Evolutionary conservation across 1,284 basidiomycete genomes (phyloP), one percentile per base, ranked within the genome.

Genomic region (Leccinum brunneo-olivaceum): DNA sequence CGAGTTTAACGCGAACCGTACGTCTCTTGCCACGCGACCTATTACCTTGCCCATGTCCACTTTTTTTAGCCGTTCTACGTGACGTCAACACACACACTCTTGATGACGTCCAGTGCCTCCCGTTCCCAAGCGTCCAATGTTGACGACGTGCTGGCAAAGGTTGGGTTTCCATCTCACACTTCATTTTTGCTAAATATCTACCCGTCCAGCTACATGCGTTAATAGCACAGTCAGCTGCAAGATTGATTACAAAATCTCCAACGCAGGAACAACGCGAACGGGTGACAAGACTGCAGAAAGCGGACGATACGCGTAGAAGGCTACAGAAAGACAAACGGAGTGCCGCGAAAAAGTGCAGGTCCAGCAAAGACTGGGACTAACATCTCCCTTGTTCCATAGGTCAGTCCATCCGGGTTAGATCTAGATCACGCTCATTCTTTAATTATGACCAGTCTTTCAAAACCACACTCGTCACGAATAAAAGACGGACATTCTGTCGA

Each of bases 71-170:
- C 78, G 1, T 69, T 76, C 57, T 89, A 84, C 50, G 77, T 76
- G 2, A 66, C 75, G 15, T 84, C 84, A 4, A 73, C 81, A 0
- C 67, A 77, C 41, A 77, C 79, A 4, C 67, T 89, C 18, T 64
- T 84, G 25, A 68, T 88, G 39, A 80, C 81, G 5, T 87, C 83
- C 0, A 81, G 73, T 0, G 63, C 70, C 1, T 72, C 77, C 49
- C 79, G 86, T n/a, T 87, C 85, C 8, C 85, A 89, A 57, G 67
- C 79, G 5, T 76, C 79, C 54, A 89, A 89, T 50, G 63, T 86
- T 12, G 74, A 84, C 10, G 81, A 87, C 47, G 82, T 80, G 53
- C 67, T 89, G 19, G 53, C 61, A 9, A 88, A 86, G 69, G 85
- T 82, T 33, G 28, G 38, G 35, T 43, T 41, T 23, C 23, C 19